These are phyloP conservation scores for Quercus variabilis DNA, from an alignment of 306 rosid genomes.

Conservation along the genomic window DNA sequence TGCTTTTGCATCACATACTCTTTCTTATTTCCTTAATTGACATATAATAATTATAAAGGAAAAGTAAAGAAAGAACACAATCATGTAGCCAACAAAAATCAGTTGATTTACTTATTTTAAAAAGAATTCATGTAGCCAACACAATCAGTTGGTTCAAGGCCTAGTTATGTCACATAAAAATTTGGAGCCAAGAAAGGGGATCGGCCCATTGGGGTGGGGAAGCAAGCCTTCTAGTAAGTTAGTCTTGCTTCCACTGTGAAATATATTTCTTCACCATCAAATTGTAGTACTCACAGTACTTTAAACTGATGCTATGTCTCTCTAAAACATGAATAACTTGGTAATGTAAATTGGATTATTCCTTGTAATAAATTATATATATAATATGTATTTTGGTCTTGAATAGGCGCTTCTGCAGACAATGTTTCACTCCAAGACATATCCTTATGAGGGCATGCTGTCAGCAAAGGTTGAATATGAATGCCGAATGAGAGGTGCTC, in stretches of 20 bases:
- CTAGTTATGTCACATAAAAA: neutral
- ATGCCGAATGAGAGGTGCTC: conserved; percentile 93
- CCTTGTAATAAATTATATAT: neutral
- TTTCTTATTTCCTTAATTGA: no score
- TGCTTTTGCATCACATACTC: no score
- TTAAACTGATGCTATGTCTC: neutral
- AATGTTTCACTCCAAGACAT: conserved; percentile 70
- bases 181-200: neutral
- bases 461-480: conserved; percentile 92
- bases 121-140: neutral
- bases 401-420: conserved; percentile 84
- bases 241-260: neutral
- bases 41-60: no score
- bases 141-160: neutral
- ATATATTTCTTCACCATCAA: neutral
- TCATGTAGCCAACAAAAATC: no score
- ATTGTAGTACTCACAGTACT: neutral
- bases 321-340: neutral
- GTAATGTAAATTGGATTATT: neutral
- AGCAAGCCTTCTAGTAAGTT: neutral
- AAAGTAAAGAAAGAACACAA: no score
- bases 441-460: conserved; percentile 68
- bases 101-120: neutral
- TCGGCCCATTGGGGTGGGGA: no score
- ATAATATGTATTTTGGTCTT: conserved; percentile 24